Base-by-base conservation (phyloP, 306 rosid genomes). In the Medicago ruthenica region DNA sequence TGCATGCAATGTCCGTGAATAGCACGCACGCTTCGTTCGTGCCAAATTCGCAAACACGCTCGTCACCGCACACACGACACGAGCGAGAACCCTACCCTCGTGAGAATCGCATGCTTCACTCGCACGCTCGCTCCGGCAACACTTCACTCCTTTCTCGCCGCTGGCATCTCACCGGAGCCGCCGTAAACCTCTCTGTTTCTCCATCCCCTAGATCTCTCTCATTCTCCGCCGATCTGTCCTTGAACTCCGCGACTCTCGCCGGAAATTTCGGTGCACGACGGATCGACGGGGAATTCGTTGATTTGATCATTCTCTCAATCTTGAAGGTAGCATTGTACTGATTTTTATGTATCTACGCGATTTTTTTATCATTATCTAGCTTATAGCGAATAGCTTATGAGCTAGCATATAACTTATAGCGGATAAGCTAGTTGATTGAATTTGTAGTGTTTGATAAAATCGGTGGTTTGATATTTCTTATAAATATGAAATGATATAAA, bases 31-130 rank as follows among this genome's bases (percentile, higher is more conserved):
- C 82, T 55, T 67, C 85, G 86, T 81, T 84, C 97, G 94, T 89
- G 97, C 88, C 92, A 84, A 79, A 39, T 51, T 68, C 76, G 44
- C 54, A 67, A 51, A 75, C 89, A 86, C 87, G 89, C 81, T 86
- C 82, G 85, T 75, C 67, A 70, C 54, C 68, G 40, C 78, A 81
- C 96, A 76, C 89, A 78, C 95, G 94, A 83, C 97, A 89, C 95
- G 94, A 88, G 91, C 79, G 94, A 76, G 73, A 81, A 57, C 74
- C 84, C 87, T 45, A 39, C 78, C 74, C 78, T 75, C 73, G 78
- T 69, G 76, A 53, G 53, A 70, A 34, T 34, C 76, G 78, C 90
- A 85, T 76, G 92, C 91, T 76, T 76, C 74, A 15, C 87, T 87
- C 88, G 82, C 95, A 80, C 92, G 90, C 89, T 78, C 87, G 87